Evolutionary conservation across 257 asterid genomes (phyloP), one percentile per base, ranked within the genome.

Genomic region (Forsythia viridissima): DNA sequence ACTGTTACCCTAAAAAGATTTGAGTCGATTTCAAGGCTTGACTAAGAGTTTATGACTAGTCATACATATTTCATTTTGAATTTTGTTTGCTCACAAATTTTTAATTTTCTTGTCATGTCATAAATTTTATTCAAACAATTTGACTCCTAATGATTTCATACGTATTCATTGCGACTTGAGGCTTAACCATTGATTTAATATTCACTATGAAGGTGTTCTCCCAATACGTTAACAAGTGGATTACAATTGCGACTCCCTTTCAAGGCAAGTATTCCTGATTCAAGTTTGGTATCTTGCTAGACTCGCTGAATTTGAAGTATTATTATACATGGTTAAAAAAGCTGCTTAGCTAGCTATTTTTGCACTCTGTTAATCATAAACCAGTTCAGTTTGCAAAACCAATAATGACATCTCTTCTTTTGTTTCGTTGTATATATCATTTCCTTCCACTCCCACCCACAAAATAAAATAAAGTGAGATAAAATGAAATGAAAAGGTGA

Each of bases 201-300:
- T 74, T 83, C 42, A 20, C 77, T 72, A 72, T 84, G 84, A 88
- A 93, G 97, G 87, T 89, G 75, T 93, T 93, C 79, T 71, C 93
- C 79, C 89, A 80, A 90, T 90, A 88, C 74, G 96, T 93, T 34
- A 88, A 85, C 81, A 93, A 93, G 87, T 93, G 97, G 97, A 93
- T 93, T 84, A 71, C 90, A 48, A 90, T 93, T 84, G 96, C 92
- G 79, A 80, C 94, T 65, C 98, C 98, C 8, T 93, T 93, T 81
- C 98, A 93, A 92, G 98, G 98, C 89, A 84, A 75, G 67, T 9
- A 76, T 61, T 55, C 40, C 38, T 72, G 37, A 12, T 30, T 48
- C 16, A 52, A 46, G 13, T 75, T 44, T 72, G 61, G 16, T 15
- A 43, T 73, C 34, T 41, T 72, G 71, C 48, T 51, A 79, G 24